Evolutionary conservation across 441 rosid species (phyloP).

Genomic region (Syzygium syzygioides): DNA sequence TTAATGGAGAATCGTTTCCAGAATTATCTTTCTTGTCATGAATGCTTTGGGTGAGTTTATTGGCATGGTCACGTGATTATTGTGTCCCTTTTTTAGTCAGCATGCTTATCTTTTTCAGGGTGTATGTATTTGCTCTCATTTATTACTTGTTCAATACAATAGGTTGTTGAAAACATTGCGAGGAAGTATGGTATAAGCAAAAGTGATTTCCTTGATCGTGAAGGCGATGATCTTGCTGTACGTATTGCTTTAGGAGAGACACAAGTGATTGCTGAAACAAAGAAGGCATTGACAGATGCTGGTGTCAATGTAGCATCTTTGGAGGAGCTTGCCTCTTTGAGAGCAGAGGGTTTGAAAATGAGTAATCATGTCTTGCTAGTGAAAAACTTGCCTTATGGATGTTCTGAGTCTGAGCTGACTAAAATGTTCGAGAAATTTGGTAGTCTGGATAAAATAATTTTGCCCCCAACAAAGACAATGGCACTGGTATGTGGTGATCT

Average conservation of each 20-base stretch:
- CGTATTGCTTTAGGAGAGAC: conserved; percentile 94
- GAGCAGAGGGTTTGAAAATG: conserved; percentile 54
- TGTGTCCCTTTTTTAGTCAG: background rate
- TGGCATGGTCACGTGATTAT: background rate
- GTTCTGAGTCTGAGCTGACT: conserved; percentile 72
- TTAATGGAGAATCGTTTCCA: background rate
- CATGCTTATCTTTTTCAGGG: background rate
- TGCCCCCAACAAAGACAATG: conserved; percentile 83
- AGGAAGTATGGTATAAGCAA: conserved; percentile 80
- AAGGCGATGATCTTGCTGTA: conserved; percentile 86
- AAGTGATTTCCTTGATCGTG: conserved; percentile 83
- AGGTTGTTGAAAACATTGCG: conserved; percentile 82
- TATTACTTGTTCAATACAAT: background rate
- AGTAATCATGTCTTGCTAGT: conserved; percentile 77
- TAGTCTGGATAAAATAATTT: conserved; percentile 58
- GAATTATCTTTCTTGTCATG: background rate
- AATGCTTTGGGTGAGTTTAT: background rate
- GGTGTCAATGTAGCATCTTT: conserved; percentile 69
- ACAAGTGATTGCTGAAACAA: conserved; percentile 87
- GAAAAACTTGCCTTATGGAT: conserved; percentile 88
- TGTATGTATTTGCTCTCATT: conserved; percentile 1
- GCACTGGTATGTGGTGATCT: conserved; percentile 58
- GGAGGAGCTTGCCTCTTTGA: conserved; percentile 63
- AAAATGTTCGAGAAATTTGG: conserved; percentile 87
- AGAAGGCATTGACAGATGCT: conserved; percentile 65